Evolutionary conservation across 495 filamentous ascomycete genomes (phyloP).

Genomic region (Daldinia loculata): DNA sequence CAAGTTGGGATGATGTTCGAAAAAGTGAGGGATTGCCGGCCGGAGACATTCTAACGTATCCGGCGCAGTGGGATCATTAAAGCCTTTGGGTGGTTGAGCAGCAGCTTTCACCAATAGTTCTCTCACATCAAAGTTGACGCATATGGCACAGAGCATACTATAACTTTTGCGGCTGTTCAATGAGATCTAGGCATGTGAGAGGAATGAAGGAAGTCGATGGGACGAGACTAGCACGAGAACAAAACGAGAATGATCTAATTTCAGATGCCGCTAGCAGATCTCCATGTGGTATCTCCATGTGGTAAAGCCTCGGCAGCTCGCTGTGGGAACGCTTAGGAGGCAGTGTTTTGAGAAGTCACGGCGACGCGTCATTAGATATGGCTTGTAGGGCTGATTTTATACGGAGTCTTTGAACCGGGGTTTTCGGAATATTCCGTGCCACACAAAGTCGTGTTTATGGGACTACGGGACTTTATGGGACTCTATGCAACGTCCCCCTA

Average conservation of each 20-base stretch:
- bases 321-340: not conserved
- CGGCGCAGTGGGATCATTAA: slow-evolving; percentile 19
- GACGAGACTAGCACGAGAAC: not conserved
- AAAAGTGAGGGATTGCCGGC: slow-evolving; percentile 33
- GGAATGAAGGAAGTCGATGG: not conserved
- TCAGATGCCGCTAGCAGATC: not conserved
- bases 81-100: slow-evolving; percentile 26
- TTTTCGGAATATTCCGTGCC: slow-evolving; percentile 20
- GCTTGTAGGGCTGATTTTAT: slow-evolving; percentile 11
- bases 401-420: slow-evolving; percentile 1
- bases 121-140: slow-evolving; percentile 34
- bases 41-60: slow-evolving; percentile 34
- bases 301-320: slow-evolving; percentile 7
- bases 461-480: no score
- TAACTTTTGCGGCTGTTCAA: not conserved
- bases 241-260: not conserved
- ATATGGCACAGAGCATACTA: slow-evolving; percentile 28
- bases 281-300: not conserved
- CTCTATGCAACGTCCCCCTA: slow-evolving; percentile 6
- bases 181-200: not conserved
- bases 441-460: not conserved
- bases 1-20: slow-evolving; percentile 28
- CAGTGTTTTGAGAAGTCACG: not conserved
- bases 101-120: slow-evolving; percentile 27
- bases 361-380: slow-evolving; percentile 11